Base-by-base conservation (phyloP, 1,139 yeast species). In the Taphrina communis region DNA sequence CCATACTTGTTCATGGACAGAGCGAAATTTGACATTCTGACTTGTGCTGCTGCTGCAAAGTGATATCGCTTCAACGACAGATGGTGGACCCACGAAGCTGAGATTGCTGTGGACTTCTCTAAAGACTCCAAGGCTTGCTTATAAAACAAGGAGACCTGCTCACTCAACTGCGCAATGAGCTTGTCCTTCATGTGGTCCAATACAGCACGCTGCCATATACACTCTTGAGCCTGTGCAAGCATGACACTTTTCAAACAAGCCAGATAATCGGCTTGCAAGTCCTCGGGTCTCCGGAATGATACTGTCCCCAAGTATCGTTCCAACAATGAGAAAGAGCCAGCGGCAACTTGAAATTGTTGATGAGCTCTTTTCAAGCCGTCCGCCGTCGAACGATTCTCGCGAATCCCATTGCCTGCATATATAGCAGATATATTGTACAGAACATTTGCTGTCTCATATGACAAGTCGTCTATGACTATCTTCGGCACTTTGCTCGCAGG, bases 211-310 rank as follows among this genome's bases (percentile, higher is more conserved):
- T 84, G 86, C 97, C 97, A 92, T 69, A 88, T 86, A 11, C 86
- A 82, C 75, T 93, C 97, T 76, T 92, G 97, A 0, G 97, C 95
- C 74, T 91, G 96, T 0, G 96, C 96, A 52, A 89, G 76, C 84
- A 86, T 85, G 31, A 91, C 73, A n/a, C 70, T 71, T 50, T 80
- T 74, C 56, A 87, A 75, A 1, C 84, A 78, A 7, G 78, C 77
- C 14, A 85, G 73, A 0, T 85, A 81, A n/a, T 79, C 80, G 0
- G 72, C 63, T 61, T 83, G 83, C 14, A 86, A 75, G 63, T 83
- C 87, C 14, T 79, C 72, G 0, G 86, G 86, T 25, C 12, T 25
- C 14, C 12, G 31, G n/a, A 66, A 61, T 1, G 35, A 42, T 73
- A 75, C 74, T 7, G 68, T 72, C 58, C 68, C 73, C 69, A 71